Percentiles rank a stretch among this genome's conserved stretches.
Evolutionary conservation across 2,329 filamentous ascomycete genomes (phyloP).

Genomic region (Talaromyces rugulosus): DNA sequence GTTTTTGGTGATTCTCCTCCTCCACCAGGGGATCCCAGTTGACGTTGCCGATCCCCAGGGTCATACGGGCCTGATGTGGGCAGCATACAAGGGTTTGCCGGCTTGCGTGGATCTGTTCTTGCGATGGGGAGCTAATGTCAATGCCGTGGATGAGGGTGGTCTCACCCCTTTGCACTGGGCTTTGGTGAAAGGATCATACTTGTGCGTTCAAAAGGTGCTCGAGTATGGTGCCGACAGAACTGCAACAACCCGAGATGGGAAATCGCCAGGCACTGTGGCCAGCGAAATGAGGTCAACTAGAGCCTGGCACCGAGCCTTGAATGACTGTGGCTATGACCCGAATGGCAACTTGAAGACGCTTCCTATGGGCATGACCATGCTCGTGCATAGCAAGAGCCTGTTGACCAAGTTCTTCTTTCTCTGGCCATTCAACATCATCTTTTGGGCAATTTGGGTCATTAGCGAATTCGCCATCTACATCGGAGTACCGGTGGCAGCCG

Average conservation of each 20-base stretch:
- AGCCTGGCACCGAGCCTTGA: constrained; percentile 77
- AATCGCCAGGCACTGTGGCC: constrained; percentile 82
- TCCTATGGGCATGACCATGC: constrained; percentile 68
- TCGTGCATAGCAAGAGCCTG: constrained; percentile 71
- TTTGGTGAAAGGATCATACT: constrained; percentile 83
- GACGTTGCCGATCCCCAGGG: constrained; percentile 85
- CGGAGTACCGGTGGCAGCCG: constrained; percentile 67
- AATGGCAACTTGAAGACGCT: constrained; percentile 68
- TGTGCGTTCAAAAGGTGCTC: constrained; percentile 86
- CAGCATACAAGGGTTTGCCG: constrained; percentile 94
- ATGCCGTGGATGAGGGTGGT: constrained; percentile 83
- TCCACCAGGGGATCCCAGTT: constrained; percentile 93
- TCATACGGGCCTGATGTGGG: constrained; percentile 97
- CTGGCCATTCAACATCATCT: constrained; percentile 76
- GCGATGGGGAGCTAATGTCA: constrained; percentile 91
- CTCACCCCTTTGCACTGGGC: constrained; percentile 97
- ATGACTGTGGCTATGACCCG: constrained; percentile 77
- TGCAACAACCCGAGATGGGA: constrained; percentile 81
- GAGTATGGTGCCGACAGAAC: constrained; percentile 96
- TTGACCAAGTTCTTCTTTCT: constrained; percentile 85
- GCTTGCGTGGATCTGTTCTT: constrained; percentile 88
- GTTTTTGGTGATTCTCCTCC: constrained; percentile 77
- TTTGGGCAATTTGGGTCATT: constrained; percentile 65
- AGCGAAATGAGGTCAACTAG: constrained; percentile 81
- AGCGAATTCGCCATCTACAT: constrained; percentile 70